Evolutionary conservation across 345 rosid species (phyloP).

Genomic region (Murraya koenigii): DNA sequence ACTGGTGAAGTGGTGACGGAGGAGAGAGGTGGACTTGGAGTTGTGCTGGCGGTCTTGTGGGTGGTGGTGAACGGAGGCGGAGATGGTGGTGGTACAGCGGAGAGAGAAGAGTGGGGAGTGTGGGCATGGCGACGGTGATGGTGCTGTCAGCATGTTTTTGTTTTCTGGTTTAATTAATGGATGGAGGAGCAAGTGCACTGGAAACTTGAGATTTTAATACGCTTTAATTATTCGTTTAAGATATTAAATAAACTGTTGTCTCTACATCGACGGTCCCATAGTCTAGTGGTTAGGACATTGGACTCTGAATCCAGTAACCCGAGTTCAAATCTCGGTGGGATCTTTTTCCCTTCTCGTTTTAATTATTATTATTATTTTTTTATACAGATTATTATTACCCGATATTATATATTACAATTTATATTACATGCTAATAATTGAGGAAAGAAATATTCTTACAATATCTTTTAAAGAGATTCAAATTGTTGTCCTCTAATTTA

Average conservation of each 20-base stretch:
- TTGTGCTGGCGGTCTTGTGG: constrained; percentile 46
- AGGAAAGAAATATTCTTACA: no score
- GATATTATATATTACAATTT: no score
- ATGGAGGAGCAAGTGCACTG: no score
- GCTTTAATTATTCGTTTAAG: rapidly evolving
- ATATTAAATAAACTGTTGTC: rapidly evolving
- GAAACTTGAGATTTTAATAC: no score
- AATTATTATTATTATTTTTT: no score
- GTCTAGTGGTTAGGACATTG: constrained; percentile 98
- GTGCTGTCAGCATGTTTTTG: not conserved
- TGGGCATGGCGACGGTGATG: not conserved
- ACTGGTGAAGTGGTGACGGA: constrained; percentile 36
- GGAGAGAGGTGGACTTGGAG: constrained; percentile 44
- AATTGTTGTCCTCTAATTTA: no score
- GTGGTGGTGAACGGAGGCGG: constrained; percentile 22
- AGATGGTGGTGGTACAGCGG: constrained; percentile 10
- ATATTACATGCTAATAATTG: no score
- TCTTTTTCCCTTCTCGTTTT: no score
- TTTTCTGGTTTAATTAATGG: no score
- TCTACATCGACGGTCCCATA: constrained; percentile 25
- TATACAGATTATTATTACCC: no score
- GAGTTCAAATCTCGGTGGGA: constrained; percentile 99
- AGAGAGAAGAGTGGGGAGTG: not conserved
- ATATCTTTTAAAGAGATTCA: no score
- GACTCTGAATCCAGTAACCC: constrained; percentile 99